Percentiles rank a stretch among this genome's conserved stretches.
Conservation (phyloP, 2,329 filamentous ascomycete genomes). For the Stemphylium vesicarium region DNA sequence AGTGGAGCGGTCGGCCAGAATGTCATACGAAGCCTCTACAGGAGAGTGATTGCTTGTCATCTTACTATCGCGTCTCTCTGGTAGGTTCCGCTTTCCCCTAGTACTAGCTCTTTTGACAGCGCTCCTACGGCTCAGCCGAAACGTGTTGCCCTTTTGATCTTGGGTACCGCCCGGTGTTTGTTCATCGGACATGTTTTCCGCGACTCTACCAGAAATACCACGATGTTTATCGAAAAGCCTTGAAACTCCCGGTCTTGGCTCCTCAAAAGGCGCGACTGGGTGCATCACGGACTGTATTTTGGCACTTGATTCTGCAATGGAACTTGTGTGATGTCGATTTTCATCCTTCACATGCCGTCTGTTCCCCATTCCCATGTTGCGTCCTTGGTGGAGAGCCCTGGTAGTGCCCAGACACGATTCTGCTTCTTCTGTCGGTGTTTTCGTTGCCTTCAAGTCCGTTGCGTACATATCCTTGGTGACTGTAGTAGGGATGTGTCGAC, state of each 20-base stretch:
- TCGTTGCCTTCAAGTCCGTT: background rate
- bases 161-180: background rate
- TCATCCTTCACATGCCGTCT: background rate
- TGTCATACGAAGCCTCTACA: background rate
- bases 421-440: background rate
- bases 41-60: background rate
- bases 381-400: background rate
- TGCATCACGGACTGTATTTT: background rate
- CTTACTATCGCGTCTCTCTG: background rate
- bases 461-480: background rate
- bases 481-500: background rate
- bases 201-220: background rate
- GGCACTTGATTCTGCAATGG: background rate
- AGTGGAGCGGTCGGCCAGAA: background rate
- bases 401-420: background rate
- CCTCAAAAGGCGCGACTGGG: background rate
- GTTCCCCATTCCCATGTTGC: background rate
- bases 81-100: no score
- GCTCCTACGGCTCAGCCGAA: background rate
- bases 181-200: background rate
- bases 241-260: background rate
- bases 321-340: background rate
- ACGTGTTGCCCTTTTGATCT: background rate
- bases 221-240: background rate
- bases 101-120: slow-evolving; percentile 1